Percentiles rank a stretch among this genome's conserved stretches.
phyloP scores from a whole-genome alignment of 495 filamentous ascomycete genomes.

The Diplogelasinospora grovesii region DNA sequence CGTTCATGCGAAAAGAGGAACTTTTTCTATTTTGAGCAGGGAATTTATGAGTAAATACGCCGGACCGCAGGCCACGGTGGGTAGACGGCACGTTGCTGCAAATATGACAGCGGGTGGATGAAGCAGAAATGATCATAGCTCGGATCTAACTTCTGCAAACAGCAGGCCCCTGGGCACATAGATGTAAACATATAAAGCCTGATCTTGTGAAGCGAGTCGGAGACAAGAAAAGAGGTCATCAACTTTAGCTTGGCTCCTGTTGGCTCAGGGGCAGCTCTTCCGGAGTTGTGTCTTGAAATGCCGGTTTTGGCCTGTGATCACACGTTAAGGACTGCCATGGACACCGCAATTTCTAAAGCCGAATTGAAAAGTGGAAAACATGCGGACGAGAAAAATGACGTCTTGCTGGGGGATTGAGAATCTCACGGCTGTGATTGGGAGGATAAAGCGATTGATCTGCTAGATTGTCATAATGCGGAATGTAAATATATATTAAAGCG shows the following conservation, averaged over 20 bases:
- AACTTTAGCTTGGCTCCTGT: conserved; percentile 11
- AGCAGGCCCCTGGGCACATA: too few species aligned
- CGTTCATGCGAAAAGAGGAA: conserved; percentile 16
- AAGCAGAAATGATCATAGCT: too few species aligned
- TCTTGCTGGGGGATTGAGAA: conserved; percentile 6
- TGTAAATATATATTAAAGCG: conserved; percentile 14
- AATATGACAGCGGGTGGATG: too few species aligned
- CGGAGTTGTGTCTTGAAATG: background rate
- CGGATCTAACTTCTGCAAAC: too few species aligned
- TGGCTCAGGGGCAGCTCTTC: conserved; percentile 7
- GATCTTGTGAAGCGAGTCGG: background rate
- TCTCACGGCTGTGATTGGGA: conserved; percentile 20
- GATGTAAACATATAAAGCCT: too few species aligned
- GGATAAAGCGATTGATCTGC: conserved; percentile 18
- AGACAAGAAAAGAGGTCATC: conserved; percentile 13
- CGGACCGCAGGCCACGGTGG: background rate
- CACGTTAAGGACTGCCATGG: conserved; percentile 10
- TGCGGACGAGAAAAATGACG: conserved; percentile 10
- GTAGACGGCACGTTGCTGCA: background rate
- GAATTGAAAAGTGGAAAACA: conserved; percentile 1
- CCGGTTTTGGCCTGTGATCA: conserved; percentile 8
- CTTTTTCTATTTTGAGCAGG: conserved; percentile 10
- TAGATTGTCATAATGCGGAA: conserved; percentile 16
- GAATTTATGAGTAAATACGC: too few species aligned
- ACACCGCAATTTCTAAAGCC: conserved; percentile 3